Conservation (phyloP, 164 flowering plant genomes). For the Umbilicus rupestris region DNA sequence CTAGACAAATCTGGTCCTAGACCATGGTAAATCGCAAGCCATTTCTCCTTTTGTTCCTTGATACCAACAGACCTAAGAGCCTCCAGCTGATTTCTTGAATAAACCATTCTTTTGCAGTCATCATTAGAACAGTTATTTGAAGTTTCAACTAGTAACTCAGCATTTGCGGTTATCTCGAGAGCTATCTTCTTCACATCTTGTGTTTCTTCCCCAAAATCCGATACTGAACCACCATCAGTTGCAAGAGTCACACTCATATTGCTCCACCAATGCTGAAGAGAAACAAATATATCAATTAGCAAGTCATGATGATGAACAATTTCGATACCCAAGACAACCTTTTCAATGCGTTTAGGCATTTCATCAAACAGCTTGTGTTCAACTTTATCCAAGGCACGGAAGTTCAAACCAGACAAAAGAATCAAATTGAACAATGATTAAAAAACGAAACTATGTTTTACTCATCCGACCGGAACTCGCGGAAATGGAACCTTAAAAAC, state of each 20-base stretch:
- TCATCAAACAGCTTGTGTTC: neutral
- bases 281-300: too few relatives aligned
- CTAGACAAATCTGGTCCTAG: constrained; percentile 9
- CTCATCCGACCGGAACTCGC: too few relatives aligned
- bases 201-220: neutral
- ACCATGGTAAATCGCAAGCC: constrained; percentile 9
- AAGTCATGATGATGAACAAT: neutral
- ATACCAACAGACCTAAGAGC: constrained; percentile 7
- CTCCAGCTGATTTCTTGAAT: constrained; percentile 10
- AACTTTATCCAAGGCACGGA: neutral
- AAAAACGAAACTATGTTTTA: too few relatives aligned
- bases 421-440: neutral
- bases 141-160: neutral
- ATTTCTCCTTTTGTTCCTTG: constrained; percentile 10
- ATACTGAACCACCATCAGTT: neutral
- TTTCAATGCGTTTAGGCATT: neutral
- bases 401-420: neutral
- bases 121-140: neutral
- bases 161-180: neutral
- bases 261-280: neutral
- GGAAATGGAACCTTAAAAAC: too few relatives aligned
- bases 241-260: neutral
- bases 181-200: neutral
- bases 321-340: neutral
- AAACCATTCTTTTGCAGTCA: neutral